These are phyloP conservation scores for Firmiana major DNA, from an alignment of 345 rosid species.

Conservation along the genomic window DNA sequence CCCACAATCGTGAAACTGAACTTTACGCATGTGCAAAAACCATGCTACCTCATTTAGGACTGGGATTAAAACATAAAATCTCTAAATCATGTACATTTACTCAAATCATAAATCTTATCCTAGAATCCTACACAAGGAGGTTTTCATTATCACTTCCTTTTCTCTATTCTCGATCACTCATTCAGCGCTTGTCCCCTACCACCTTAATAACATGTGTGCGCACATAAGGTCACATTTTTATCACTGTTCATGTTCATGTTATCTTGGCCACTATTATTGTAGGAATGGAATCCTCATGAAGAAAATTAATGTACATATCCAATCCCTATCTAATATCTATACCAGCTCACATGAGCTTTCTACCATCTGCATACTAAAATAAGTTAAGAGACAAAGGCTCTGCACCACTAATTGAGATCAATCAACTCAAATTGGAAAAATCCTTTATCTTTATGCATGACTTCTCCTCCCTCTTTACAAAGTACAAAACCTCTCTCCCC, in stretches of 20 bases:
- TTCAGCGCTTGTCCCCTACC: background rate
- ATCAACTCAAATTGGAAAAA: background rate
- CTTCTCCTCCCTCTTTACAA: background rate
- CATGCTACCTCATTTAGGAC: background rate
- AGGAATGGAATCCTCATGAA: background rate
- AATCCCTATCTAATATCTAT: background rate
- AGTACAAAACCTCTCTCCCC: background rate
- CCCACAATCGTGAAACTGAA: background rate
- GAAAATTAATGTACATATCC: background rate
- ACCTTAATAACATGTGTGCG: background rate
- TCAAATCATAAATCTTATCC: background rate
- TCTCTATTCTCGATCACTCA: background rate
- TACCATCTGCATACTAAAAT: background rate
- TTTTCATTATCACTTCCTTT: background rate
- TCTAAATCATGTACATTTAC: background rate
- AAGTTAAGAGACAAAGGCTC: background rate
- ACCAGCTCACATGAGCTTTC: background rate
- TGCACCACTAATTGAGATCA: background rate
- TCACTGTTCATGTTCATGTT: background rate
- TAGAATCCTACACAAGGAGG: too few relatives aligned
- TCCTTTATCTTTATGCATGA: background rate
- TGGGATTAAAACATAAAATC: background rate
- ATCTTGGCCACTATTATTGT: background rate
- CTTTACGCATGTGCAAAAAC: background rate
- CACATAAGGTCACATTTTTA: conserved; percentile 1